Conservation (phyloP, 1,139 yeast genomes). For the Pichia sp. region DNA sequence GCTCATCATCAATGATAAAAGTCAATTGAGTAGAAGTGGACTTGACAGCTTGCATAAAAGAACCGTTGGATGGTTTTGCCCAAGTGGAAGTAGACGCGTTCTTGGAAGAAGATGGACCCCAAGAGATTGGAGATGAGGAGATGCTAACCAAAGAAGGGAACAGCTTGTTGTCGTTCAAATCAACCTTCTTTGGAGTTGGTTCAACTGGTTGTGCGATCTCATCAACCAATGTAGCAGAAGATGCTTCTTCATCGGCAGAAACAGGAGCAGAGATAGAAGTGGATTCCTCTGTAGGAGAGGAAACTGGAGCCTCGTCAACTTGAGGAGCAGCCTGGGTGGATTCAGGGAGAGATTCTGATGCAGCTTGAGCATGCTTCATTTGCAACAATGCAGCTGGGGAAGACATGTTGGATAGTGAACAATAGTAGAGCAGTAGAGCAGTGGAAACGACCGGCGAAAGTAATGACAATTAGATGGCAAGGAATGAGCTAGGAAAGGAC, state of each 20-base stretch:
- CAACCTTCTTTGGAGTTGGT: conserved; percentile 18
- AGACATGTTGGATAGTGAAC: conserved; percentile 32
- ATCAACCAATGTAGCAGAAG: conserved; percentile 6
- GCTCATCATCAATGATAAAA: conserved; percentile 60
- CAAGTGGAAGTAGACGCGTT: conserved; percentile 22
- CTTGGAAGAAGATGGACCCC: conserved; percentile 24
- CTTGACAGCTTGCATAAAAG: conserved; percentile 31
- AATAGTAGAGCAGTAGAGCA: background rate
- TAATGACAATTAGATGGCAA: conserved; percentile 1
- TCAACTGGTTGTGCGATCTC: conserved; percentile 4
- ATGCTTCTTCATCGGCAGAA: conserved; percentile 1
- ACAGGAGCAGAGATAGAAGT: conserved; percentile 6
- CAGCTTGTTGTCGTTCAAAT: conserved; percentile 44
- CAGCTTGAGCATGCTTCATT: conserved; percentile 26
- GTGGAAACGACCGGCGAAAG: conserved; percentile 10
- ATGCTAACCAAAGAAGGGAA: conserved; percentile 67
- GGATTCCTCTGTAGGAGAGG: conserved; percentile 1
- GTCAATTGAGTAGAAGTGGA: conserved; percentile 61
- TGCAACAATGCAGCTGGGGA: conserved; percentile 57
- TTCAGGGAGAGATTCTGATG: conserved; percentile 9
- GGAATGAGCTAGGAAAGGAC: too few species aligned
- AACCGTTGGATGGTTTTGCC: conserved; percentile 15
- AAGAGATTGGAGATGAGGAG: conserved; percentile 18
- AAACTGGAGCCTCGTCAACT: too few species aligned
- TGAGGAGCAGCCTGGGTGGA: conserved; percentile 5